Base-by-base conservation (phyloP, 2,329 filamentous ascomycete genomes). In the Lithohypha guttulata region DNA sequence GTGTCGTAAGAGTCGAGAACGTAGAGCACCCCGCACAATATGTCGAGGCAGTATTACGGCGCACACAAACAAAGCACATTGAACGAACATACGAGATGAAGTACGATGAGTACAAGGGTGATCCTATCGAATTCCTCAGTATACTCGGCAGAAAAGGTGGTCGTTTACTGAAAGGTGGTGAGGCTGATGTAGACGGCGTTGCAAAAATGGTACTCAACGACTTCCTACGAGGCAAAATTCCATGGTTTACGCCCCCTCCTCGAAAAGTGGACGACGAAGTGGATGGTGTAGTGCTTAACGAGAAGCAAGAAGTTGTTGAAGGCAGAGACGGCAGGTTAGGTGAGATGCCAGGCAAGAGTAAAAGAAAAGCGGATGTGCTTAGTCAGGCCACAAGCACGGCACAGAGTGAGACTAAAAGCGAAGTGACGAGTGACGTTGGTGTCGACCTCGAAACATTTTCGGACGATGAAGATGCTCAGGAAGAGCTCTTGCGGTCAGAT, bases 131-230 rank as follows among this genome's bases (percentile, higher is more conserved):
- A 45, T 93, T 98, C 53, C 67, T 98, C 1, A 89, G 94, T 55
- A 66, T 85, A 19, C 68, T 98, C 2, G 89, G 87, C 6, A 71
- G 87, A 42, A 96, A 95, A 60, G 78, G 79, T 42, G 91, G 91
- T 11, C 74, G 87, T 51, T 64, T 98, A 14, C 66, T 96, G 11
- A 86, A 85, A 57, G 89, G 84, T 42, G 91, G 89, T n/a, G 91
- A 96, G 59, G 82, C 89, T 3, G 91, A 98, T 59, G 65, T 95
- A 40, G 89, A 96, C 53, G 86, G 87, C 53, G 86, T 94, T 33
- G 91, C 91, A 1, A 94, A 94, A 62, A 94, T 94, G 77, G 82
- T 98, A 1, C 66, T 98, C 43, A 96, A 94, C 54, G 91, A 98
- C 56, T 98, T 96, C 58, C 75, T 96, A 55, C 70, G 91, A 47